Conservation (phyloP, 2,329 filamentous ascomycete genomes). For the Colletotrichum sp. region DNA sequence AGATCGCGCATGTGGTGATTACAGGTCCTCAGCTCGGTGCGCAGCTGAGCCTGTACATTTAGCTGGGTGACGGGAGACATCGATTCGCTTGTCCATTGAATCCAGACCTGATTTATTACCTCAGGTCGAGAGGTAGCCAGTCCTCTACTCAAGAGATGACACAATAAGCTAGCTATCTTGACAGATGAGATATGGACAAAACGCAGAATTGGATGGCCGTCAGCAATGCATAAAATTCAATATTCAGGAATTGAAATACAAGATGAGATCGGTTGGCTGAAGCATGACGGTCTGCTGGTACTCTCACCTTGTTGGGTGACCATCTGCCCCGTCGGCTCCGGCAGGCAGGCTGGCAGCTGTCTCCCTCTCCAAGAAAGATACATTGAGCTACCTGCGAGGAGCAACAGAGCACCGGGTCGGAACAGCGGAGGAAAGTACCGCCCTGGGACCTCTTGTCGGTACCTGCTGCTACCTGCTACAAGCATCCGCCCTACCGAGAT, state of each 20-base stretch:
- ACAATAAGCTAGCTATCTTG: background rate
- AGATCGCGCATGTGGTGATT: background rate
- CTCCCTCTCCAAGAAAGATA: background rate
- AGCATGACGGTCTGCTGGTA: background rate
- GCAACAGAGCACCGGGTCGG: background rate
- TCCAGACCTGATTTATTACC: background rate
- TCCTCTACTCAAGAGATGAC: background rate
- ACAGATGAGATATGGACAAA: background rate
- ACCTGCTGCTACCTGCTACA: background rate
- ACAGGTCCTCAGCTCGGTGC: background rate
- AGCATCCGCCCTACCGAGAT: slow-evolving; percentile 6
- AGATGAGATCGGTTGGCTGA: background rate
- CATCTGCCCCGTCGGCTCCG: background rate
- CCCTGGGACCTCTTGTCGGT: background rate
- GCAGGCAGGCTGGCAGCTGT: background rate
- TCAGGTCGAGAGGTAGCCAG: background rate
- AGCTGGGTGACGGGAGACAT: background rate
- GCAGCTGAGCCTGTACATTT: background rate
- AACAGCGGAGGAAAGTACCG: background rate
- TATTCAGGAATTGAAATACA: background rate
- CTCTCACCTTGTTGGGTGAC: background rate
- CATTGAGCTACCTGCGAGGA: background rate
- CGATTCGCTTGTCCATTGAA: background rate
- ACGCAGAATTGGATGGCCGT: background rate
- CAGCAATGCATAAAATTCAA: background rate